Conservation (phyloP, 2,329 filamentous ascomycete species). For the Chaetomium olivaceum region DNA sequence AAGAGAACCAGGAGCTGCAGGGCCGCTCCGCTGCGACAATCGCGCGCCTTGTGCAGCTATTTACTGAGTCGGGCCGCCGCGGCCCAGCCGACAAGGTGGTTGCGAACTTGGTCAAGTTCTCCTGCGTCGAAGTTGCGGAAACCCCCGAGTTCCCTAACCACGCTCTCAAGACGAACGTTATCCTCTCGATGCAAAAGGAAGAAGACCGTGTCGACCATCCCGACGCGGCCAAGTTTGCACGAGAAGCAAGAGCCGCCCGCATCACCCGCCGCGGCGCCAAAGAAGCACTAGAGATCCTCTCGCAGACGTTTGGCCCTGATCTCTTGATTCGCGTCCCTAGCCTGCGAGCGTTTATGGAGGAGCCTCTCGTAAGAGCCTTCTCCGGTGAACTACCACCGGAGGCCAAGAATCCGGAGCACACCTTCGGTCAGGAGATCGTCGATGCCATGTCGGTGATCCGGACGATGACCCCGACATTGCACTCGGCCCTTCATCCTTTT, state of each 20-base stretch:
- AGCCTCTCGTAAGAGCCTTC: constrained; percentile 75
- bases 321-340: constrained; percentile 85
- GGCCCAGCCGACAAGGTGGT: constrained; percentile 95
- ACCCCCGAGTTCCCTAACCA: constrained; percentile 93
- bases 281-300: constrained; percentile 86
- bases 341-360: constrained; percentile 76
- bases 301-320: constrained; percentile 72
- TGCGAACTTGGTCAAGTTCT: constrained; percentile 93
- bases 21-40: constrained; percentile 83
- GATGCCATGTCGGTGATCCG: constrained; percentile 92
- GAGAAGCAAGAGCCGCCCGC: constrained; percentile 82
- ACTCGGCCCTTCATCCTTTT: constrained; percentile 73
- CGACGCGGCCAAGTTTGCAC: constrained; percentile 86
- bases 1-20: constrained; percentile 88
- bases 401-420: constrained; percentile 70
- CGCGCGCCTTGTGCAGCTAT: constrained; percentile 79
- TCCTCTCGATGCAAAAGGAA: constrained; percentile 93
- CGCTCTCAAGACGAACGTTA: constrained; percentile 72
- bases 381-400: constrained; percentile 68
- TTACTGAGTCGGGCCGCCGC: constrained; percentile 75
- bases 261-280: constrained; percentile 92
- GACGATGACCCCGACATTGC: constrained; percentile 87
- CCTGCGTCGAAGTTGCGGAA: constrained; percentile 95
- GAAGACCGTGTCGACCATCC: constrained; percentile 92
- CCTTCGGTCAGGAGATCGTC: constrained; percentile 86